Base-by-base conservation (phyloP, 2,329 filamentous ascomycete genomes). In the Colletotrichum spaethianum region DNA sequence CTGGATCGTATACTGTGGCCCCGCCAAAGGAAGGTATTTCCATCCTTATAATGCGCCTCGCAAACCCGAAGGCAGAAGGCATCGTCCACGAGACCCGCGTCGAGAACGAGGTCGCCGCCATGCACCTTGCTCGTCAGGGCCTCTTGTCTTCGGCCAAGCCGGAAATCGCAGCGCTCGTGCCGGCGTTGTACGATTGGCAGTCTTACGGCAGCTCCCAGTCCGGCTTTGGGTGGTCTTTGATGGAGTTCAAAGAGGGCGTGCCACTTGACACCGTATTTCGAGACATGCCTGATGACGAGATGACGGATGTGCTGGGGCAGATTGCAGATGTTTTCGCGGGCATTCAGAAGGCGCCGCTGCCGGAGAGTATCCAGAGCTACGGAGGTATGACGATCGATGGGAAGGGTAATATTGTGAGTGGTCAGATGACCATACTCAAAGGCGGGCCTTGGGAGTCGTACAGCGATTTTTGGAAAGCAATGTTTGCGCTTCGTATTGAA, bases 61-160 rank as follows among this genome's bases (percentile, higher is more conserved):
- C 64, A 23, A 76, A 76, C 36, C 59, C 72, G 9, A 56, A 16
- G 3, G 74, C 73, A 0, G 42, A 59, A 4, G 67, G 63, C 3
- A 28, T 63, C 8, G 52, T 63, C 7, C 64, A 62, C 11, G 65
- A 72, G 0, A 72, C 18, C n/a, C 76, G 78, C 5, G 72, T 78
- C 5, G 72, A 79, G 64, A 80, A 79, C 50, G 78, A 79, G 16
- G 77, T 80, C 9, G 76, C 76, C 1, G 70, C 73, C 1, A 72
- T 75, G 38, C 52, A 63, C 9, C 67, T 80, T 20, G 74, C 73
- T 9, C 76, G 75, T 1, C 46, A 76, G 59, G 67, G 65, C 1
- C 61, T 33, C 9, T 26, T 78, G 2, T 42, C 26, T 1, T 9
- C 16, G 0, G 57, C 26, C 20, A 62, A 55, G 14, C 66, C 71